Evolutionary conservation across 2,329 filamentous ascomycete genomes (phyloP).

Genomic region (Cladophialophora immunda): DNA sequence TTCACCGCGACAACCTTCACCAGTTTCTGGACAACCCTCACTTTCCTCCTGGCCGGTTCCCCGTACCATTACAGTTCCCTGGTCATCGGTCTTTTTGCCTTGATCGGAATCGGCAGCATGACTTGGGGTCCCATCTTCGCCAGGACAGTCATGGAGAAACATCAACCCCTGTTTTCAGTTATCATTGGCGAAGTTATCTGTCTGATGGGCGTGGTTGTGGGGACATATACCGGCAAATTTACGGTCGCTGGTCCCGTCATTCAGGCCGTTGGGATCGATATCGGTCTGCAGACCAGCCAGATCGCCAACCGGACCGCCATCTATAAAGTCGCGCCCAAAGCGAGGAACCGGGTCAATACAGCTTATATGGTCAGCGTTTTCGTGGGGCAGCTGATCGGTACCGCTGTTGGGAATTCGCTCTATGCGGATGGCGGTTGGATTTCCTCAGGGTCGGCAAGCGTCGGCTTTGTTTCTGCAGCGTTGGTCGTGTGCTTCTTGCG

Average conservation of each 20-base stretch:
- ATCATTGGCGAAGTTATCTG: conserved; percentile 68
- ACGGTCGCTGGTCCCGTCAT: conserved; percentile 77
- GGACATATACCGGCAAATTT: conserved; percentile 48
- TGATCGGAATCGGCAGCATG: conserved; percentile 78
- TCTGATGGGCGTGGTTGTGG: conserved; percentile 56
- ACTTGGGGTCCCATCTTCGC: conserved; percentile 74
- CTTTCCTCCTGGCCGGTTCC: conserved; percentile 76
- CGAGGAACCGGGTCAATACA: conserved; percentile 79
- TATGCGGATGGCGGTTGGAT: conserved; percentile 67
- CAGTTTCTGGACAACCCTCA: conserved; percentile 77
- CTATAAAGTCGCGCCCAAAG: conserved; percentile 75
- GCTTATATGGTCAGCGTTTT: conserved; percentile 83
- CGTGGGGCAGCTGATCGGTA: conserved; percentile 77
- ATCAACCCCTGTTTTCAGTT: conserved; percentile 71
- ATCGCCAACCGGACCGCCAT: conserved; percentile 77
- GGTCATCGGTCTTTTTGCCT: conserved; percentile 77
- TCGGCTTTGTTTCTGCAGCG: conserved; percentile 62
- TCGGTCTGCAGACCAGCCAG: conserved; percentile 76
- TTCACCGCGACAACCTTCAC: conserved; percentile 70
- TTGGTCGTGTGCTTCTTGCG: conserved; percentile 58
- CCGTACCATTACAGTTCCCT: conserved; percentile 75
- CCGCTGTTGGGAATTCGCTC: conserved; percentile 65
- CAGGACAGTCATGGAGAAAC: conserved; percentile 71
- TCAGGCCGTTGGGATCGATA: conserved; percentile 74
- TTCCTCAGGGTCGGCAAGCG: conserved; percentile 63